Conservation (phyloP, 305 asterid genomes). For the Rubia peregrina region DNA sequence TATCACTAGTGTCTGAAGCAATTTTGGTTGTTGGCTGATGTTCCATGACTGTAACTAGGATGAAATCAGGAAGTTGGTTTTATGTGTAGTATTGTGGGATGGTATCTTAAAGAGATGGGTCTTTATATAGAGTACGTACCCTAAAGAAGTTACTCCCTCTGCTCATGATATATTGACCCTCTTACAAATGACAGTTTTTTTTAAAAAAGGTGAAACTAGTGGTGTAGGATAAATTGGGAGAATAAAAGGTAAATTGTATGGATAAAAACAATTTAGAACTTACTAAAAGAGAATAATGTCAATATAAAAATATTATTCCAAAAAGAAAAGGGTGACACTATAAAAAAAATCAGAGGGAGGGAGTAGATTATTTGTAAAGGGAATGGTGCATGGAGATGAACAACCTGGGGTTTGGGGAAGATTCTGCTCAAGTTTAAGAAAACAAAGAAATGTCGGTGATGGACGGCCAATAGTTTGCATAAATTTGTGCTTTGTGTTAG, state of each 20-base stretch:
- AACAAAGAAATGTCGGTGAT: slow-evolving; percentile 18
- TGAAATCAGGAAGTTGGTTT: background rate
- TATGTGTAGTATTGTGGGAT: background rate
- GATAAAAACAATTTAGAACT: too few species aligned
- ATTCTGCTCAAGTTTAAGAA: background rate
- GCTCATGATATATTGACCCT: too few species aligned
- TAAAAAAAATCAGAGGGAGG: too few species aligned
- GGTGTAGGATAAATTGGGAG: too few species aligned
- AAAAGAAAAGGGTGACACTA: too few species aligned
- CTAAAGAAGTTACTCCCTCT: too few species aligned
- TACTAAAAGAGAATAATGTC: too few species aligned
- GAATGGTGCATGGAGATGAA: too few species aligned
- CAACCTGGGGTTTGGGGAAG: background rate
- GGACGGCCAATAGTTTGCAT: slow-evolving; percentile 19
- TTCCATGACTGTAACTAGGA: slow-evolving; percentile 20
- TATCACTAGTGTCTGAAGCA: slow-evolving; percentile 16
- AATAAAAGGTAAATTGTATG: too few species aligned
- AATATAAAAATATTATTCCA: too few species aligned
- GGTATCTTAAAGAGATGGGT: background rate
- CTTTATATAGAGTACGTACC: background rate
- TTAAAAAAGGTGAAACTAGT: too few species aligned
- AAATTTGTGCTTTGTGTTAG: slow-evolving; percentile 12
- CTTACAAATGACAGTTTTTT: too few species aligned
- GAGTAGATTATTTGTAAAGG: background rate
- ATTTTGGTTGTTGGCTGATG: slow-evolving; percentile 19